Evolutionary conservation across 768 basidiomycete genomes (phyloP), one percentile per base, ranked within the genome.

Genomic region (Pleurotus salmoneostramineus): DNA sequence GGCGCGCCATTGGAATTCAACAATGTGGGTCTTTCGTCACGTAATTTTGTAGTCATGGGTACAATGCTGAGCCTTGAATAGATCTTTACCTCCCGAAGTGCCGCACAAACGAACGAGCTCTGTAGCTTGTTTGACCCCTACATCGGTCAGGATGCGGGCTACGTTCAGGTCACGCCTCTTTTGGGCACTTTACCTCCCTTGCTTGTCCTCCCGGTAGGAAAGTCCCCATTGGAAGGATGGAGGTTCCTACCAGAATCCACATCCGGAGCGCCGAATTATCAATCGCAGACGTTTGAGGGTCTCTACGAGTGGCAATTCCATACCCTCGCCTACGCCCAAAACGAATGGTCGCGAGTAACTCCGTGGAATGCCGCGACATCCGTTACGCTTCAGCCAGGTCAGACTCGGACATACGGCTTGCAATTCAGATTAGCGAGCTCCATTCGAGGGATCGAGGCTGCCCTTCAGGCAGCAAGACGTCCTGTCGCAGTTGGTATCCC

Each of bases 271-370:
- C 78, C 79, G 1, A 78, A 69, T 58, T 84, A 84, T 61, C 82
- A 83, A 61, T 82, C 81, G 1, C 83, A 84, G 63, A 84, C 83
- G 0, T 84, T 84, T 62, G 83, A 84, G 62, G 83, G 75, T 0
- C 64, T 83, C 11, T 82, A 82, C 67, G 83, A 83, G 70, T 83
- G 83, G 82, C 77, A 80, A 62, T 82, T 82, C 65, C 83, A 83
- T 56, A 83, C 81, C 3, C 66, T 81, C 17, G 82, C 82, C 0
- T 83, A 81, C 63, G 81, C 82, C 10, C 69, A 82, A 60, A 78
- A 81, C 62, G 81, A 83, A 63, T 83, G 83, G 83, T 70, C 71
- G 5, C 62, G 63, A 6, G 77, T 77, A 37, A 77, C 78, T 0
- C 81, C 83, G 0, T 83, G 82, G 81, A 84, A 83, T 62, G 75